Conservation (phyloP, 1,284 basidiomycete species). For the Heterobasidion annosum region DNA sequence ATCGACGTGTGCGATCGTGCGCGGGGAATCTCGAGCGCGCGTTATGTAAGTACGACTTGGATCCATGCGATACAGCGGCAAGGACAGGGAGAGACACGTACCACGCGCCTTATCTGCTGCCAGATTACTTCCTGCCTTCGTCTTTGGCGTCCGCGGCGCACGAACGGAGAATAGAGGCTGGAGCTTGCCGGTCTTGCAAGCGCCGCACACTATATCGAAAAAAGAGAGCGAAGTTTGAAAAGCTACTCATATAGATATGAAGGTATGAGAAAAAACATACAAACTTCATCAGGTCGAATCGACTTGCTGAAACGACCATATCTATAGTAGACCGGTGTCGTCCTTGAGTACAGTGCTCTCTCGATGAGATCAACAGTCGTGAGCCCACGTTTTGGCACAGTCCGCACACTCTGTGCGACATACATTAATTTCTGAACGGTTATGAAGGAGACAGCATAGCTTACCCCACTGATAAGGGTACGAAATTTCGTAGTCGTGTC, state of each 20-base stretch:
- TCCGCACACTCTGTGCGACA: slow-evolving; percentile 46
- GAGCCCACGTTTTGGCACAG: slow-evolving; percentile 52
- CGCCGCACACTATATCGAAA: slow-evolving; percentile 31
- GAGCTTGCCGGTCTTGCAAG: slow-evolving; percentile 45
- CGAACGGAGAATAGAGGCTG: slow-evolving; percentile 37
- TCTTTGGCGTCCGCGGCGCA: background rate
- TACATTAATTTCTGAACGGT: background rate
- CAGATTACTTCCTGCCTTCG: background rate
- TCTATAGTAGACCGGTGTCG: slow-evolving; percentile 23
- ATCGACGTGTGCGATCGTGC: background rate
- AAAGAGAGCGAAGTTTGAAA: background rate
- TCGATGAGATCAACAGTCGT: no score
- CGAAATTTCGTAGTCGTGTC: slow-evolving; percentile 68
- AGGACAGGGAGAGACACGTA: background rate
- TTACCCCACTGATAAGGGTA: slow-evolving; percentile 75
- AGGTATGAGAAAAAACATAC: slow-evolving; percentile 26
- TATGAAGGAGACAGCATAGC: slow-evolving; percentile 14
- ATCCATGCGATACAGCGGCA: background rate
- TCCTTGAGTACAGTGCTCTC: no score
- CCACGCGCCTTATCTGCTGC: background rate
- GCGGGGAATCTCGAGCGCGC: background rate
- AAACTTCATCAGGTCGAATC: slow-evolving; percentile 57
- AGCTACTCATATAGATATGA: background rate
- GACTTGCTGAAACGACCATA: slow-evolving; percentile 75
- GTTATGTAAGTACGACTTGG: background rate